Conservation (phyloP, 2,329 filamentous ascomycete species). For the Periglandula ipomoeae region DNA sequence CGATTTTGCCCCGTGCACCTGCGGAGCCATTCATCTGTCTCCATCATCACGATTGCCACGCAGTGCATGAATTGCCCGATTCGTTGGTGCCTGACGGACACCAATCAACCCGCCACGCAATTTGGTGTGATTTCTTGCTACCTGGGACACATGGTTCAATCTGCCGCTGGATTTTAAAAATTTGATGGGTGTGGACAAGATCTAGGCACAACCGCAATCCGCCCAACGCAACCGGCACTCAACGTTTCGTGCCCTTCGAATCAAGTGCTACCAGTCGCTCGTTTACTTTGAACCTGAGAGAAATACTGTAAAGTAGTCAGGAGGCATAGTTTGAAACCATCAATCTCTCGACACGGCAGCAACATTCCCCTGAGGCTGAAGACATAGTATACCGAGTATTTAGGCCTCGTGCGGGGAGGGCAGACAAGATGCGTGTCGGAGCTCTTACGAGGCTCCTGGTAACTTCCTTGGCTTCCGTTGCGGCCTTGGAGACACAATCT, state of each 20-base stretch:
- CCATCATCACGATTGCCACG: not conserved
- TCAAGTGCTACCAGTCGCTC: not conserved
- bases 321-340: not conserved
- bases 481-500: not conserved
- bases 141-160: no score
- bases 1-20: not conserved
- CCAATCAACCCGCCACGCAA: no score
- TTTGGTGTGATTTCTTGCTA: no score
- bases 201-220: not conserved
- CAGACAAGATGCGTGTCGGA: slow-evolving; percentile 2
- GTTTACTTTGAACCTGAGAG: not conserved
- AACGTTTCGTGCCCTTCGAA: not conserved
- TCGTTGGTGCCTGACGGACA: not conserved
- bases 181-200: not conserved
- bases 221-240: not conserved
- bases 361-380: not conserved
- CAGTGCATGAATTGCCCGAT: not conserved
- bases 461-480: not conserved
- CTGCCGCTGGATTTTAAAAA: not conserved
- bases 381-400: not conserved
- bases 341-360: not conserved
- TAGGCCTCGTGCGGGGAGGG: not conserved
- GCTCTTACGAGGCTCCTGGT: not conserved
- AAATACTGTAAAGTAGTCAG: not conserved
- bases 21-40: not conserved